Evolutionary conservation across 352 stramenopile genomes (phyloP).

Genomic region (Phytophthora tubulina): DNA sequence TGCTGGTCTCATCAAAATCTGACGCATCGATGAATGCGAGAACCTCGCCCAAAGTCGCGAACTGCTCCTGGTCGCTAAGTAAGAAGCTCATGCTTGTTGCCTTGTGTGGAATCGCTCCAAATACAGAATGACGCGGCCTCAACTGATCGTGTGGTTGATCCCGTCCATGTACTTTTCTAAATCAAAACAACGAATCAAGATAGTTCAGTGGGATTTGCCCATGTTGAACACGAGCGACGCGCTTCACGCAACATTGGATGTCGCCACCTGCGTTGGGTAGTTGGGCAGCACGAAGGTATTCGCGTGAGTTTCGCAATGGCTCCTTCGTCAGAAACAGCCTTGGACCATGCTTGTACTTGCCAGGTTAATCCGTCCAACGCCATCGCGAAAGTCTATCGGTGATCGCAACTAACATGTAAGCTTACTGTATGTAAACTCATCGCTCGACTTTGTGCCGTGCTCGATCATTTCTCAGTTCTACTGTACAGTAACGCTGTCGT

Average conservation of each 20-base stretch:
- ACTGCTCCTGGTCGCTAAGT: constrained; percentile 14
- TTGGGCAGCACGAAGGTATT: too few species aligned
- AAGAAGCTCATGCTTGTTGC: constrained; percentile 19
- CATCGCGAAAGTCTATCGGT: too few species aligned
- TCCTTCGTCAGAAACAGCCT: too few species aligned
- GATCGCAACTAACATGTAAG: too few species aligned
- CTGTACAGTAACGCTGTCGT: too few species aligned
- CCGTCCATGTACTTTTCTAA: background rate
- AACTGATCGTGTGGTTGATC: background rate
- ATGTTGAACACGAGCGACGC: too few species aligned
- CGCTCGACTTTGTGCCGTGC: background rate
- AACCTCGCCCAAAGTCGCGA: constrained; percentile 12
- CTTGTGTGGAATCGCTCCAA: background rate
- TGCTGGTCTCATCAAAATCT: background rate
- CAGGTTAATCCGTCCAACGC: too few species aligned
- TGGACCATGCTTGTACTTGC: too few species aligned
- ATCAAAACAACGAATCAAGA: constrained; percentile 5
- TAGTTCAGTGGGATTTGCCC: background rate
- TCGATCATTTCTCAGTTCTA: constrained; percentile 1
- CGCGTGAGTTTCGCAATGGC: too few species aligned
- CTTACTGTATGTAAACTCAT: background rate
- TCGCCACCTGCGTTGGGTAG: background rate
- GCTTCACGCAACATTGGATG: constrained; percentile 1
- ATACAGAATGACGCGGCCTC: background rate
- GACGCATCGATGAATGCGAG: constrained; percentile 23